Evolutionary conservation across 345 rosid species (phyloP).

Genomic region (Ceriops tagal): DNA sequence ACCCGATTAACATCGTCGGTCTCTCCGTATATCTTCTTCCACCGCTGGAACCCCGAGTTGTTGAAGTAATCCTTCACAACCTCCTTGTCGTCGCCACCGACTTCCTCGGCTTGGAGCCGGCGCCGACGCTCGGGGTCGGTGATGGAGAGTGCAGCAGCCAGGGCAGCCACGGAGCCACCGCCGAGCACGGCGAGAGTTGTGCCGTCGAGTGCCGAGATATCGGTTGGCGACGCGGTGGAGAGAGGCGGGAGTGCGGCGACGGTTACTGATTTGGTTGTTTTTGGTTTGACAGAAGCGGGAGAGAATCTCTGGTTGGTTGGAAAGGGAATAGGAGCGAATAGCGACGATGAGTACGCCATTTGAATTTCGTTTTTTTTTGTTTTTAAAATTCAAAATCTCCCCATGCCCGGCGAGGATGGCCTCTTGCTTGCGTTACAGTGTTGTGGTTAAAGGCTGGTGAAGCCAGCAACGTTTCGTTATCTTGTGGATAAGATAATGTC

Average conservation of each 20-base stretch:
- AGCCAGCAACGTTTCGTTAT: not conserved
- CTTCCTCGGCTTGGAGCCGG: conserved; percentile 80
- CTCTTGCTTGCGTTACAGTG: conserved; percentile 5
- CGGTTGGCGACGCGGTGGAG: conserved; percentile 41
- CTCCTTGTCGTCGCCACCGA: conserved; percentile 88
- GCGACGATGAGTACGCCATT: conserved; percentile 66
- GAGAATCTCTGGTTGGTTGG: conserved; percentile 24
- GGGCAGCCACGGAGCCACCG: conserved; percentile 81
- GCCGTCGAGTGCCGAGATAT: conserved; percentile 44
- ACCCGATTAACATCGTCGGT: conserved; percentile 82
- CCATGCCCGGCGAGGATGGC: conserved; percentile 31
- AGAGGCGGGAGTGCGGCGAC: conserved; percentile 41
- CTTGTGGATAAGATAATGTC: conserved; percentile 34
- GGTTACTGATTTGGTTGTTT: conserved; percentile 14
- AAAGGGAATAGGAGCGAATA: conserved; percentile 40
- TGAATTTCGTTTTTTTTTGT: not conserved
- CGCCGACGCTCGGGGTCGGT: conserved; percentile 83
- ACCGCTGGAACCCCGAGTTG: conserved; percentile 80
- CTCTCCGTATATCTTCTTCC: conserved; percentile 93
- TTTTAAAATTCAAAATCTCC: not conserved
- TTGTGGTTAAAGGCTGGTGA: not conserved
- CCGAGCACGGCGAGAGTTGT: conserved; percentile 70
- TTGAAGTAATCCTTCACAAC: conserved; percentile 91
- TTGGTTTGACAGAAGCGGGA: conserved; percentile 29
- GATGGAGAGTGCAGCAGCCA: conserved; percentile 70